Evolutionary conservation across 2,329 filamentous ascomycete genomes (phyloP), one percentile per base, ranked within the genome.

Genomic region (Exserohilum turcica): DNA sequence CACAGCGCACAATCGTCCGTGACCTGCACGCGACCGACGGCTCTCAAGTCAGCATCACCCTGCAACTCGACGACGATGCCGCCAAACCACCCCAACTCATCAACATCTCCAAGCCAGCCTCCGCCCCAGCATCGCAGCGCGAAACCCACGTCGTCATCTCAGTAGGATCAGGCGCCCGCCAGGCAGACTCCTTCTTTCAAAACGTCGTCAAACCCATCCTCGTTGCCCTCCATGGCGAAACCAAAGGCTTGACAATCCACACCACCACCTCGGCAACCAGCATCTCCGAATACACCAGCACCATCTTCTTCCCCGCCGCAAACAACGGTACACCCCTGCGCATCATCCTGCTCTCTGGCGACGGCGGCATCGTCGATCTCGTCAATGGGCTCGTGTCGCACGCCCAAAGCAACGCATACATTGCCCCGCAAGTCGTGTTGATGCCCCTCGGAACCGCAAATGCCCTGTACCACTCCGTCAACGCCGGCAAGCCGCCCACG

Each of bases 351-450:
- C 80, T 97, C 5, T 93, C 89, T 43, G 93, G 93, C 6, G 93
- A 97, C 72, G 93, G 93, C 12, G 93, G 92, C 5, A 74, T 96
- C 2, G 83, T 92, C 15, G 93, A 97, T 64, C 78, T 94, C 1
- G 79, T 96, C 54, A 95, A 97, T 68, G 84, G 83, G 2, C 79
- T 88, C 0, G 66, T 78, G 3, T 59, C 66, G 40, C 71, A 58
- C 52, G 50, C 65, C 6, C 57, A 56, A 4, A 73, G 65, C 10
- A 4, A 48, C 6, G 9, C 45, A 1, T 71, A 69, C 54, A 53
- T 57, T 54, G 84, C 84, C 50, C 84, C 88, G 0, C 78, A 81
- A 2, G 80, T 89, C 54, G 70, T 76, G 0, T 65, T 86, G 5
- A 66, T 86, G 8, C 81, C 84, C 0, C 74, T 82, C 43, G 84